phyloP scores from a whole-genome alignment of 768 basidiomycete species.

The Lanmaoa pseudosensibilis region DNA sequence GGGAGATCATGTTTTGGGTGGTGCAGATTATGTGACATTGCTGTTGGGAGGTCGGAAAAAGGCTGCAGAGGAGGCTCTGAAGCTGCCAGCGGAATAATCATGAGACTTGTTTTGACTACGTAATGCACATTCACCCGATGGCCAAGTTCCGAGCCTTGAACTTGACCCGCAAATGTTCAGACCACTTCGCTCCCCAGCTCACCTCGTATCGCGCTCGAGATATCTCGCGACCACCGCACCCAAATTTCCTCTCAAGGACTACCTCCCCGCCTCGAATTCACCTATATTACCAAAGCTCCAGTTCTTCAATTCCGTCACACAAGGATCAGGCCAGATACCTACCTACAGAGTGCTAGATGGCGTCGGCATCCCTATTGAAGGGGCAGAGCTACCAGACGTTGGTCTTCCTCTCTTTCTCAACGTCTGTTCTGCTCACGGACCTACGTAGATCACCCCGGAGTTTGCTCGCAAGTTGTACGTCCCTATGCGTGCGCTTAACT shows the following conservation, averaged over 20 bases:
- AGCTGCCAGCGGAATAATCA: conserved; percentile 41
- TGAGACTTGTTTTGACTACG: conserved; percentile 1
- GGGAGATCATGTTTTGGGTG: conserved; percentile 57
- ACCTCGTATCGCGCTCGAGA: conserved; percentile 5
- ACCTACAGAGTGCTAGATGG: conserved; percentile 87
- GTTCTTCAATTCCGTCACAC: conserved; percentile 79
- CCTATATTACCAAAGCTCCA: conserved; percentile 68
- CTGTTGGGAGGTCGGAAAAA: conserved; percentile 71
- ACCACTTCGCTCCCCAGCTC: neutral
- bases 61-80: conserved; percentile 64
- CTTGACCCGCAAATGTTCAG: conserved; percentile 18
- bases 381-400: conserved; percentile 76
- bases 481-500: neutral
- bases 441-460: conserved; percentile 59
- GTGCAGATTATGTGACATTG: conserved; percentile 73
- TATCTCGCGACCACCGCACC: conserved; percentile 18
- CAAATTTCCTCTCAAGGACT: conserved; percentile 18
- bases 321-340: conserved; percentile 65
- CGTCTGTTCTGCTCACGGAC: conserved; percentile 6
- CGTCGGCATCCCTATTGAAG: conserved; percentile 68
- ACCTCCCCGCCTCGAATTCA: conserved; percentile 47
- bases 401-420: conserved; percentile 14
- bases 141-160: conserved; percentile 23
- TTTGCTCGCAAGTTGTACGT: conserved; percentile 64
- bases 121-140: conserved; percentile 12